Base-by-base conservation (phyloP, 2,329 filamentous ascomycete species). In the Xylariaceae sp. region DNA sequence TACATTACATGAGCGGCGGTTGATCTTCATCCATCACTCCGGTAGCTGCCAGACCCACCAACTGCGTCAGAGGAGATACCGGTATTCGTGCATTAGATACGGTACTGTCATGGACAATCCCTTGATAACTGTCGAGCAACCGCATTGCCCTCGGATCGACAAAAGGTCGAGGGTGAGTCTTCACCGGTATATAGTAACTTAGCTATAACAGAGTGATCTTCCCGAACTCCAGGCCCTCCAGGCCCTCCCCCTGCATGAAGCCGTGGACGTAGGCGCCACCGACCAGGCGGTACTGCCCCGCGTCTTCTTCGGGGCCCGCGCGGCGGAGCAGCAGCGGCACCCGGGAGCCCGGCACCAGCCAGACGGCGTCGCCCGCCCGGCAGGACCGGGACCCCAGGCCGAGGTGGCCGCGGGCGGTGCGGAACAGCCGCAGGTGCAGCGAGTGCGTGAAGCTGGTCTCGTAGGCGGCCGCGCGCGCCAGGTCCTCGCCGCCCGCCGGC, bases 381-480 rank as follows among this genome's bases (percentile, higher is more conserved):
- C 43, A 47, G n/a, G 44, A 47, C 19, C 13, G 11, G 12, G 40
- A 40, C 3, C 44, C 44, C n/a, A 43, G 43, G 5, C 44, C 44
- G 4, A 47, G 25, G 25, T 44, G 36, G 3, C 44, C 44, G 14
- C 31, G 23, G 9, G 40, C 13, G 5, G 44, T 47, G 14, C 44
- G 31, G 15, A 47, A 47, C 3, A 47, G 32, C 5, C 43, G 43
- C 5, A 45, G 34, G 22, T 45, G 37, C 5, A 45, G 24, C 21
- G 44, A 44, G n/a, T 47, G 44, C 4, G 39, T 44, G 23, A 47
- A 47, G 10, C 38, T 39, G n/a, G 40, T 40, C 26, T 47, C 44
- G 18, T 27, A 47, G 11, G 39, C 32, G 29, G 22, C 9, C 8
- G 44, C 44, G n/a, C 31, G 27, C 13, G 25, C 24, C 28, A 24